Base-by-base conservation (phyloP, 2,329 filamentous ascomycete species). In the Aspergillus vadensis region DNA sequence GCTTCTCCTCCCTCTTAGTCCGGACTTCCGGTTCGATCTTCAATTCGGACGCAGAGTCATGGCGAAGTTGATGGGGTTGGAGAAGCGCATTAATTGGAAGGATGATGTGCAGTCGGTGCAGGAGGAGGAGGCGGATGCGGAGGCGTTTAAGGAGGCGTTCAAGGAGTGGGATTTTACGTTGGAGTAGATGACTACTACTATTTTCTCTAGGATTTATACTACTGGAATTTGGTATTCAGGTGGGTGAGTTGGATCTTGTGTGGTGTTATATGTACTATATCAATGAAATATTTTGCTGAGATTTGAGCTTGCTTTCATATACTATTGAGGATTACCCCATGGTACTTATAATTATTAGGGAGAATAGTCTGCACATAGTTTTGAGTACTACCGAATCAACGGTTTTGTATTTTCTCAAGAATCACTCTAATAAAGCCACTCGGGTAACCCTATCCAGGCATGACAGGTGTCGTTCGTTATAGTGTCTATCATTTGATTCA, bases 31-130 rank as follows among this genome's bases (percentile, higher is more conserved):
- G 14, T 98, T 99, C 73, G 92, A 97, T 72, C 78, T 97, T 49
- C 94, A 98, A 72, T 98, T 96, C 70, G 92, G 91, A 4, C 85
- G 96, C 43, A 86, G 88, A 48, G 95, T 97, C 4, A 80, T 98
- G 74, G 94, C 92, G 1, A 97, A 97, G 77, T 80, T 99, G 55
- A 81, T 99, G 54, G 86, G 87, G 2, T 78, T 98, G 49, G 91
- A 97, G 74, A 80, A 86, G 48, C 83, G 95, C n/a, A 79, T 89
- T 55, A 83, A 91, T 66, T 99, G 95, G 95, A 88, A 88, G 74
- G 90, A 96, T 67, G 94, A 91, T 66, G 84, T 83, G 32, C 93
- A 98, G 79, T 85, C 85, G 0, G 81, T 88, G 59, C 86, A 86
- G 10, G 92, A 97, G 67, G 95, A 98, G 79, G 87, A 84, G 57